These are phyloP conservation scores for Diutina catenulata DNA, from an alignment of 1,139 yeast genomes.

Conservation along the genomic window DNA sequence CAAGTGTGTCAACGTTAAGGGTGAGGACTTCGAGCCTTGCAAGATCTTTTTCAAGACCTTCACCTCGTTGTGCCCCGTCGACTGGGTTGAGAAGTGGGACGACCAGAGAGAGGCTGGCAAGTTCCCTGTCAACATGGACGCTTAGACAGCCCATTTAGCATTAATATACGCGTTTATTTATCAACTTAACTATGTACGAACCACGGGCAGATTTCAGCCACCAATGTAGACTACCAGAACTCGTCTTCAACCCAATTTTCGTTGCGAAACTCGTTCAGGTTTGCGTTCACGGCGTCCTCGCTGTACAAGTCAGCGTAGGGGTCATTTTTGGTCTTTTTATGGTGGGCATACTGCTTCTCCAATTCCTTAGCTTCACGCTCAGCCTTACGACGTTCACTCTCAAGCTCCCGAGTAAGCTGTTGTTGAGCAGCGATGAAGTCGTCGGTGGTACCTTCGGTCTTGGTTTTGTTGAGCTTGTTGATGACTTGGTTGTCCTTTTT, in stretches of 20 bases:
- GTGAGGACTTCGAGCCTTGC: conserved; percentile 98
- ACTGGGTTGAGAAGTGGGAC: conserved; percentile 94
- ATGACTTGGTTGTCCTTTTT: conserved; percentile 52
- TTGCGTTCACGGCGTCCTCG: conserved; percentile 33
- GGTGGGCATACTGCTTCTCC: conserved; percentile 15
- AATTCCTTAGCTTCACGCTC: conserved; percentile 22
- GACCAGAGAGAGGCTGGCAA: conserved; percentile 70
- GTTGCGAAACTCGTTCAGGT: conserved; percentile 41
- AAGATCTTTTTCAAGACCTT: conserved; percentile 87
- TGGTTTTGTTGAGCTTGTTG: conserved; percentile 58
- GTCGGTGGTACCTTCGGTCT: conserved; percentile 35
- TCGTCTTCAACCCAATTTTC: conserved; percentile 60
- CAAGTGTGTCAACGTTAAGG: conserved; percentile 93
- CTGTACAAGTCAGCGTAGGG: conserved; percentile 51
- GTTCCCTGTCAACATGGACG: conserved; percentile 25
- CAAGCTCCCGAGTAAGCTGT: conserved; percentile 24
- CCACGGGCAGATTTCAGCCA: not conserved
- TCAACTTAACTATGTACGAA: not conserved
- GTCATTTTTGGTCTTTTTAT: conserved; percentile 19
- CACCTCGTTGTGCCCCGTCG: conserved; percentile 82
- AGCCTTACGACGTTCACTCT: conserved; percentile 21
- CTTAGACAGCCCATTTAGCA: conserved; percentile 1
- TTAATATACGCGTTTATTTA: not conserved
- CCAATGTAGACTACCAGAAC: conserved; percentile 23
- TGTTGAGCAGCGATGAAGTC: conserved; percentile 36